phyloP scores from a whole-genome alignment of 768 basidiomycete genomes.

The Lentinula detonsa region DNA sequence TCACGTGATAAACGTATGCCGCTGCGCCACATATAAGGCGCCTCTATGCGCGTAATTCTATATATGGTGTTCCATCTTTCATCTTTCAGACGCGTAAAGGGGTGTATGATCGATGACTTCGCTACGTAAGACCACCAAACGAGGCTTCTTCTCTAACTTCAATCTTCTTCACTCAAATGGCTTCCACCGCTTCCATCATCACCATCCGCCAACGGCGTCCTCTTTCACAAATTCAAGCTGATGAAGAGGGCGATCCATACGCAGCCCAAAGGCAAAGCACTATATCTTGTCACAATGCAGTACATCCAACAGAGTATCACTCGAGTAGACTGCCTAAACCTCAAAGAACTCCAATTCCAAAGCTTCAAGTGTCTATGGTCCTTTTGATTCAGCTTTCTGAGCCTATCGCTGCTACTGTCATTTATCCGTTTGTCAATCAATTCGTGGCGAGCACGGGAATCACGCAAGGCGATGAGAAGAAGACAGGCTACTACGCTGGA shows the following conservation, averaged over 20 bases:
- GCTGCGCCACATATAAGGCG: no score
- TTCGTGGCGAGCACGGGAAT: slow-evolving; percentile 11
- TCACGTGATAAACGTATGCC: no score
- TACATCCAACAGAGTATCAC: neutral
- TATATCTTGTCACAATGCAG: neutral
- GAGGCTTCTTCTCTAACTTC: neutral
- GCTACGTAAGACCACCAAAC: no score
- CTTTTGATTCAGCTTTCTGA: slow-evolving; percentile 28
- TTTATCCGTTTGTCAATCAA: slow-evolving; percentile 17
- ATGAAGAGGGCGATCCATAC: neutral
- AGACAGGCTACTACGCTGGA: slow-evolving; percentile 18
- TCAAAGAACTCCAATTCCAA: slow-evolving; percentile 28
- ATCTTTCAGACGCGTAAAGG: neutral
- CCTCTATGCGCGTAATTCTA: no score
- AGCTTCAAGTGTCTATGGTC: slow-evolving; percentile 30
- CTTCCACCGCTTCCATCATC: neutral
- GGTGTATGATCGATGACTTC: neutral
- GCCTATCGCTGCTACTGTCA: slow-evolving; percentile 22
- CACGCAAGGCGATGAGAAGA: slow-evolving; percentile 11
- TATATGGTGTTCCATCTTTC: neutral
- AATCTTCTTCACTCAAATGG: neutral
- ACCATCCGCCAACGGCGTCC: neutral
- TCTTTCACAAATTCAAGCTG: neutral
- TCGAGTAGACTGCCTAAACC: neutral
- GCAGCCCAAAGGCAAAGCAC: neutral